Evolutionary conservation across 2,329 filamentous ascomycete species (phyloP), one percentile per base, ranked within the genome.

Genomic region (Leptographium flavum): DNA sequence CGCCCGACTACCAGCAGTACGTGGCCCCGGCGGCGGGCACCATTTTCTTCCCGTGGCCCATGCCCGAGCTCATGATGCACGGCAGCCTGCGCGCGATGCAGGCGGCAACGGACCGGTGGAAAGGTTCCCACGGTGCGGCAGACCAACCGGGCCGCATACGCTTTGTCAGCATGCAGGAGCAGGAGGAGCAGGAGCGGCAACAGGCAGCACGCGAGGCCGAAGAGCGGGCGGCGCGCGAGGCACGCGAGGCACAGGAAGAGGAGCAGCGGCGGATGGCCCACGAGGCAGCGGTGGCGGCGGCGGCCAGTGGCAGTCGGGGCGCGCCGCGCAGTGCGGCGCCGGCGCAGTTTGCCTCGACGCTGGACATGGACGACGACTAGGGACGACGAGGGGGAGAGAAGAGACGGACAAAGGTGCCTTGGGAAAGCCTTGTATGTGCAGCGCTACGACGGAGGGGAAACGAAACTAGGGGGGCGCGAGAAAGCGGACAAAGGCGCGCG

Each of bases 11-110:
- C 48, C 64, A 61, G 43, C 63, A 65, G 44, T 69, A 67, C 52
- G 58, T 76, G 39, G 78, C 82, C 54, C 73, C 76, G 0, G 60
- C 71, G 17, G 69, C 69, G 9, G 69, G 72, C 10, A 66, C 71
- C 32, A 57, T 67, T n/a, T 93, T 87, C 64, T 71, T 78, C 39
- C 85, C 86, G 1, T 93, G 85, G 85, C 85, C 85, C 1, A 68
- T 67, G 25, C 78, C 85, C 50, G 75, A 81, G 28, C 73, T 77
- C 48, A 84, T 92, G 50, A 73, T 76, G 28, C 65, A 67, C 15
- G 84, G 86, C 31, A 78, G 79, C 2, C 66, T 93, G 36, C 80
- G 78, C 0, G 66, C 68, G 9, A 72, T 76, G 38, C 79, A 87
- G 55, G 63, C 42, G 14, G 5, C 19, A 19, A 32, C 39, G 10